These are phyloP conservation scores for Heterobasidion parviporum DNA, from an alignment of 1,284 basidiomycete species.

Conservation along the genomic window DNA sequence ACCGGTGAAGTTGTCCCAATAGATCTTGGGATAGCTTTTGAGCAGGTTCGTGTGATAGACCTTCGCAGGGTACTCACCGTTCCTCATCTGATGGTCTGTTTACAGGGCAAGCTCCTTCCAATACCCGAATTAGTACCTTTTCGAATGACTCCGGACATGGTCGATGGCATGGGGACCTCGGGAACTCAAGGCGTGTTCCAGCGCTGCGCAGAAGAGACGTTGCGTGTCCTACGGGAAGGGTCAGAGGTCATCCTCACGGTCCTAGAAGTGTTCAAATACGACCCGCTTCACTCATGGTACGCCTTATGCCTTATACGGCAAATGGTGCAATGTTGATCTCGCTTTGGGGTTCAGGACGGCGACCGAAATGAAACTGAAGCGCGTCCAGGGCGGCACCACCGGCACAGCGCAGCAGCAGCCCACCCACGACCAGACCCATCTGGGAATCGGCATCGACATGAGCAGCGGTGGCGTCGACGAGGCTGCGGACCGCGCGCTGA, in stretches of 20 bases:
- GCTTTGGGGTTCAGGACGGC: constrained; percentile 47
- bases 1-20: constrained; percentile 93
- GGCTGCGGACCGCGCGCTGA: constrained; percentile 84
- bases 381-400: constrained; percentile 33
- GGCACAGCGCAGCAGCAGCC: constrained; percentile 5
- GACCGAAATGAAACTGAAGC: constrained; percentile 62
- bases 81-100: neutral
- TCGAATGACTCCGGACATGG: constrained; percentile 87
- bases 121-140: constrained; percentile 92
- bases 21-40: constrained; percentile 95
- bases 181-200: constrained; percentile 94
- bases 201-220: constrained; percentile 89
- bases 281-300: constrained; percentile 90
- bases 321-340: neutral
- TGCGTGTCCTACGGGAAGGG: constrained; percentile 81
- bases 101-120: constrained; percentile 72
- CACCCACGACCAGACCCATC: constrained; percentile 19
- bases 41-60: constrained; percentile 51
- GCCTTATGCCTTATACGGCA: constrained; percentile 13
- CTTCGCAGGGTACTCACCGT: neutral
- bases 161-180: constrained; percentile 89
- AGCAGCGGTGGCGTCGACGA: constrained; percentile 66
- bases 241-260: constrained; percentile 90
- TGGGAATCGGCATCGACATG: constrained; percentile 49
- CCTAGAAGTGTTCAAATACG: constrained; percentile 94